phyloP scores from a whole-genome alignment of 805 yeast genomes.

The Candida arabinofermentans region DNA sequence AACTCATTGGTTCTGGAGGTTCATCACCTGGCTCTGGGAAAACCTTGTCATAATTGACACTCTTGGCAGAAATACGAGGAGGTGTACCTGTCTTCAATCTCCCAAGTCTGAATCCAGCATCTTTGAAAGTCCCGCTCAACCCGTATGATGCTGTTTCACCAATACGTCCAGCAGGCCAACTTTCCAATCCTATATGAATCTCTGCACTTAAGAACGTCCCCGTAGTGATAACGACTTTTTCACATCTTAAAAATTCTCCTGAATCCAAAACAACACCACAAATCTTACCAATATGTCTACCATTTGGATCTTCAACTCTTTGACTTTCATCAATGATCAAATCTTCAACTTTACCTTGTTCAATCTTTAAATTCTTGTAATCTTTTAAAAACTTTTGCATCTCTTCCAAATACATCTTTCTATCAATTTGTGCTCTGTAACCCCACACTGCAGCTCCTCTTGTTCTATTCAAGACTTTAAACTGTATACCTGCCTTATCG shows the following conservation, averaged over 20 bases:
- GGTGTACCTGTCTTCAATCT: slow-evolving; percentile 97
- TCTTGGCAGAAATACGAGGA: slow-evolving; percentile 69
- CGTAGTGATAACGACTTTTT: slow-evolving; percentile 81
- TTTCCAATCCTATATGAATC: slow-evolving; percentile 81
- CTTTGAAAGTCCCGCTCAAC: slow-evolving; percentile 68
- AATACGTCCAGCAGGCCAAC: slow-evolving; percentile 86
- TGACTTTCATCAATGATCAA: slow-evolving; percentile 52
- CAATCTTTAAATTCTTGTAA: slow-evolving; percentile 54
- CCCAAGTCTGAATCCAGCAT: slow-evolving; percentile 80
- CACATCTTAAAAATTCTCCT: slow-evolving; percentile 57
- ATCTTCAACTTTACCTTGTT: slow-evolving; percentile 82
- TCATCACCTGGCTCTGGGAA: slow-evolving; percentile 73
- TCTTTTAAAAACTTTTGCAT: slow-evolving; percentile 67
- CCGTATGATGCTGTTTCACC: slow-evolving; percentile 94
- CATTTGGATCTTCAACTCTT: slow-evolving; percentile 27
- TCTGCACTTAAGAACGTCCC: slow-evolving; percentile 96
- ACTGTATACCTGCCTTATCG: slow-evolving; percentile 91
- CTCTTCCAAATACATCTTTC: slow-evolving; percentile 68
- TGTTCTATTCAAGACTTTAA: slow-evolving; percentile 77
- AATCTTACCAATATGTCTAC: slow-evolving; percentile 43
- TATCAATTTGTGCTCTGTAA: slow-evolving; percentile 93
- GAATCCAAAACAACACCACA: slow-evolving; percentile 70
- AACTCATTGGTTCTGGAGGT: slow-evolving; percentile 90
- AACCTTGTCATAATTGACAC: slow-evolving; percentile 66
- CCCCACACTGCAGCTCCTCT: slow-evolving; percentile 99